These are phyloP conservation scores for Antitrichia curtipendula DNA, from an alignment of 225 moss, liverwort and hornwort genomes.

Conservation along the genomic window DNA sequence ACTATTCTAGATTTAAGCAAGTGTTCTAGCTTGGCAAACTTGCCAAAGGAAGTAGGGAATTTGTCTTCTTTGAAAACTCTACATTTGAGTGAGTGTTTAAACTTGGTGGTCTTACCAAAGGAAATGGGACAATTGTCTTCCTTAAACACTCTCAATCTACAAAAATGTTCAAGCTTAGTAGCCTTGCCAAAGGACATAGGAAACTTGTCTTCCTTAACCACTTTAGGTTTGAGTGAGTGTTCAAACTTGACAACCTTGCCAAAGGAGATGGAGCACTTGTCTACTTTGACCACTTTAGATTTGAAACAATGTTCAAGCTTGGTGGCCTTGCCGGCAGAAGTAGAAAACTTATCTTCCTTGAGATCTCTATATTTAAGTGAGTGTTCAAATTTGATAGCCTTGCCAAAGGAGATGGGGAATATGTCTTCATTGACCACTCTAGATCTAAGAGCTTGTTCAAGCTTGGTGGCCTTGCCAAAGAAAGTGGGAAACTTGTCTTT, in stretches of 20 bases:
- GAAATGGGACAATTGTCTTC: neutral
- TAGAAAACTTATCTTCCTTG: neutral
- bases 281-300: neutral
- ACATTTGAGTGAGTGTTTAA: accelerated
- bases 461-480: neutral
- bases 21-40: too few relatives aligned
- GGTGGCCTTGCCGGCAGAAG: accelerated
- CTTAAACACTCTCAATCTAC: neutral
- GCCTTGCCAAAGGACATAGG: neutral
- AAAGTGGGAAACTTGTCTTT: neutral
- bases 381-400: accelerated
- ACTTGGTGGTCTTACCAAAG: neutral
- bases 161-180: accelerated
- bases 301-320: accelerated
- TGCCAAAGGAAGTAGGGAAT: too few relatives aligned
- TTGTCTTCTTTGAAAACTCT: too few relatives aligned
- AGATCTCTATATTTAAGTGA: neutral
- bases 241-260: neutral
- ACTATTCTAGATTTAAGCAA: too few relatives aligned
- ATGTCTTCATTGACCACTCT: neutral
- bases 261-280: neutral
- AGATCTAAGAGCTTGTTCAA: neutral
- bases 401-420: neutral
- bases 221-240: neutral
- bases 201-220: neutral